phyloP scores from a whole-genome alignment of 345 rosid species.

The Balakata baccata region DNA sequence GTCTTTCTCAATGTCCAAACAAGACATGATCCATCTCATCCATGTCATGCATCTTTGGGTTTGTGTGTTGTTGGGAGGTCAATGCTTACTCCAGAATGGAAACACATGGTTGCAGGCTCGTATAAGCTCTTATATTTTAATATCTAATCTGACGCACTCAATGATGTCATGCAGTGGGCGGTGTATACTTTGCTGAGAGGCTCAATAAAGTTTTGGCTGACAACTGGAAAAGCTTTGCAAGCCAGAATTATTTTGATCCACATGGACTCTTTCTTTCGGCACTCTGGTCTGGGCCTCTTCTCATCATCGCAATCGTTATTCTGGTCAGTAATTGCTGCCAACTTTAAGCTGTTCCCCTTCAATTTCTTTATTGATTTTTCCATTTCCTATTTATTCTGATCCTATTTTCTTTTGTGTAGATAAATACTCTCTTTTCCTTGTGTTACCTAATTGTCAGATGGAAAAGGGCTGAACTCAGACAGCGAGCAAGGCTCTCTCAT shows the following conservation, averaged over 20 bases:
- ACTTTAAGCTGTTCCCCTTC: constrained; percentile 2
- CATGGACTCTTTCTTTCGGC: constrained; percentile 76
- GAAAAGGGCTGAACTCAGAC: constrained; percentile 95
- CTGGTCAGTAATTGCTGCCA: constrained; percentile 49
- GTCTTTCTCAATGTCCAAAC: not conserved
- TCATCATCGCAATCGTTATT: constrained; percentile 65
- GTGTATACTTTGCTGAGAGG: constrained; percentile 86
- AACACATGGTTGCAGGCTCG: not conserved
- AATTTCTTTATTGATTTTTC: not conserved
- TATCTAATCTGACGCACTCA: not conserved
- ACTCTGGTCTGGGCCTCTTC: constrained; percentile 97
- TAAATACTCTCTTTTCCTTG: constrained; percentile 75
- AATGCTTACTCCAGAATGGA: not conserved
- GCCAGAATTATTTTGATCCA: constrained; percentile 84
- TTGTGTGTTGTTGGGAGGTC: not conserved
- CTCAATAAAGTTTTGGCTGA: constrained; percentile 54
- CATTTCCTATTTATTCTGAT: not conserved
- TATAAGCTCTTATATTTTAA: not conserved
- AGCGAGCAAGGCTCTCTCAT: constrained; percentile 70
- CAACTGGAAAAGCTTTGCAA: constrained; percentile 82
- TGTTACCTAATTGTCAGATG: constrained; percentile 80
- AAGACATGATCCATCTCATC: not conserved
- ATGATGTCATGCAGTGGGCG: constrained; percentile 58
- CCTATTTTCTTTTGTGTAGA: constrained; percentile 37
- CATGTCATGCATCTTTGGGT: not conserved